Evolutionary conservation across 208 protist species (phyloP).

Genomic region (Acanthamoeba triangularis): DNA sequence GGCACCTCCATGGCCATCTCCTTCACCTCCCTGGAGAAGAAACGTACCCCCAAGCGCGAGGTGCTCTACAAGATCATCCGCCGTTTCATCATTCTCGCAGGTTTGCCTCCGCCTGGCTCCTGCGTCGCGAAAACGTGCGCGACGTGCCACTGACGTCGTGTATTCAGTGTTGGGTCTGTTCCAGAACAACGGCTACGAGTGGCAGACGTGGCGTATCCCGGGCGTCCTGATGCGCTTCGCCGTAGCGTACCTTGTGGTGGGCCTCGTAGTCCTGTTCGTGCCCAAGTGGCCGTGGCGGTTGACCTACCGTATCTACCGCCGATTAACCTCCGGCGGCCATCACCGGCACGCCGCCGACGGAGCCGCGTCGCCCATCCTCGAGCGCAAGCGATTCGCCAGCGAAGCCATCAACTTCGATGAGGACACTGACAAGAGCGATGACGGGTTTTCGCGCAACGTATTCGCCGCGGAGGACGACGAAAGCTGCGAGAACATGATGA

Average conservation of each 20-base stretch:
- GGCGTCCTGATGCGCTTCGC: conserved; percentile 84
- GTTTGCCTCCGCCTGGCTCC: not conserved
- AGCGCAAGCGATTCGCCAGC: not conserved
- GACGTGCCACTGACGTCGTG: no score
- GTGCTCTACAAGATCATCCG: conserved; percentile 48
- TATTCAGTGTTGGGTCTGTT: conserved; percentile 77
- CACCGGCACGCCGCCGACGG: not conserved
- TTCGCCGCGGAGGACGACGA: not conserved
- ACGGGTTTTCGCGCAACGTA: not conserved
- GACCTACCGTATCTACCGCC: not conserved
- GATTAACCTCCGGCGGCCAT: not conserved
- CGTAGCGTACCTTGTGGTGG: conserved; percentile 77
- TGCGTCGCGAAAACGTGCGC: no score
- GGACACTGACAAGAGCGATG: not conserved
- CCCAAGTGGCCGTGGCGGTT: conserved; percentile 2
- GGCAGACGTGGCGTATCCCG: conserved; percentile 79
- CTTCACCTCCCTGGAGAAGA: conserved; percentile 73
- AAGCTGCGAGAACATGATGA: conserved; percentile 10
- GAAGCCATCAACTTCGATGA: conserved; percentile 11
- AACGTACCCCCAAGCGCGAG: conserved; percentile 4
- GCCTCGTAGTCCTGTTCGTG: conserved; percentile 75
- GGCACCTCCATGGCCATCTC: conserved; percentile 83
- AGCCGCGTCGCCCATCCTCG: not conserved
- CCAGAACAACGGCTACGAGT: conserved; percentile 81
- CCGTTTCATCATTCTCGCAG: conserved; percentile 57